phyloP scores from a whole-genome alignment of 108 stramenopile genomes.

The Pseudonitzschia multistriata region DNA sequence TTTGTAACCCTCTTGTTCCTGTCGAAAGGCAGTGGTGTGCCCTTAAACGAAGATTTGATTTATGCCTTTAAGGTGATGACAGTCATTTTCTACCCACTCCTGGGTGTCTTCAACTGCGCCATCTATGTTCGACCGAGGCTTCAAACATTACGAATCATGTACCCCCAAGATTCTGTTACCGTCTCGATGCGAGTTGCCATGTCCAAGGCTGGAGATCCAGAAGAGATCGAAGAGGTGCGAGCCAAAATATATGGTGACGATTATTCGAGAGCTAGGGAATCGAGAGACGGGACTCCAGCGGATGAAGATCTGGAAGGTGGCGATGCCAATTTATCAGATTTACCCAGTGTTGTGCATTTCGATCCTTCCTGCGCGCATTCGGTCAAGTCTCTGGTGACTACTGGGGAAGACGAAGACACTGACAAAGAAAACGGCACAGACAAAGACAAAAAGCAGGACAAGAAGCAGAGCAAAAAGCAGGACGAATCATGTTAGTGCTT shows the following conservation, averaged over 20 bases:
- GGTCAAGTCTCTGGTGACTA: slow-evolving; percentile 21
- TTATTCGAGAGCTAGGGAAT: slow-evolving; percentile 2
- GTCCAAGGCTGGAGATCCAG: slow-evolving; percentile 35
- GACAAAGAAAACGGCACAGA: slow-evolving; percentile 2
- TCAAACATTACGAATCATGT: slow-evolving; percentile 34
- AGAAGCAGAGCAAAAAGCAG: too few relatives aligned
- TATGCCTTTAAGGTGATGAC: slow-evolving; percentile 21
- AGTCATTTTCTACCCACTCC: slow-evolving; percentile 31
- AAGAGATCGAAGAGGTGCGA: slow-evolving; percentile 37
- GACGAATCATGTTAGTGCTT: too few relatives aligned
- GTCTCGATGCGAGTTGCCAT: slow-evolving; percentile 27
- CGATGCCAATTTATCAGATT: slow-evolving; percentile 1
- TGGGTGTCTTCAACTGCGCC: slow-evolving; percentile 47
- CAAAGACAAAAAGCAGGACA: too few relatives aligned
- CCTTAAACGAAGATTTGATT: not conserved
- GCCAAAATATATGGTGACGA: slow-evolving; percentile 25
- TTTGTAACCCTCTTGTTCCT: slow-evolving; percentile 2
- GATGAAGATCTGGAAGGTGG: not conserved
- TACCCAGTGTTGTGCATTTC: slow-evolving; percentile 23
- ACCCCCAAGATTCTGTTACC: slow-evolving; percentile 18
- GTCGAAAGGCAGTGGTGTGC: not conserved
- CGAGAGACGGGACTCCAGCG: slow-evolving; percentile 3
- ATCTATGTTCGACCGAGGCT: slow-evolving; percentile 19
- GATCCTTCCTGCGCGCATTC: slow-evolving; percentile 17
- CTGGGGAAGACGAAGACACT: slow-evolving; percentile 9